These are phyloP conservation scores for Xylaria sp. DNA, from an alignment of 2,329 filamentous ascomycete species.

Conservation along the genomic window DNA sequence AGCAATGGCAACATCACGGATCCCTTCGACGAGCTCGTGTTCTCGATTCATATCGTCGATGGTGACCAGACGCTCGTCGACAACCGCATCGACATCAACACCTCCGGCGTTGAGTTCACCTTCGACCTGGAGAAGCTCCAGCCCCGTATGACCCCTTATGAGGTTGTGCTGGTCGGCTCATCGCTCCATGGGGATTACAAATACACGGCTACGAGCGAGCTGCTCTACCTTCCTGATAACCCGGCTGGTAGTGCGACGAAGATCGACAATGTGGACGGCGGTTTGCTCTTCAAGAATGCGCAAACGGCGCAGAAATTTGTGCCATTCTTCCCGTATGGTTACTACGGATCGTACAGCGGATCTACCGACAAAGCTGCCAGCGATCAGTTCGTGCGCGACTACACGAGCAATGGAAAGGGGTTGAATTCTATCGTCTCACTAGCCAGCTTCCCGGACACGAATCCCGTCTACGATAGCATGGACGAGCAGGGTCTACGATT, in stretches of 20 bases:
- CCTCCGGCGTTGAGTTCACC: slow-evolving; percentile 33
- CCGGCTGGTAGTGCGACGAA: slow-evolving; percentile 39
- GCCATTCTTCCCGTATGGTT: slow-evolving; percentile 42
- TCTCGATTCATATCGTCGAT: slow-evolving; percentile 35
- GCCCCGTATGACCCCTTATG: slow-evolving; percentile 36
- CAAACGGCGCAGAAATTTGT: slow-evolving; percentile 34
- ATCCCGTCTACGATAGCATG: slow-evolving; percentile 37
- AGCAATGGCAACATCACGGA: slow-evolving; percentile 18
- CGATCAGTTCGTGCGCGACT: slow-evolving; percentile 36
- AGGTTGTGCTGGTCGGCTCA: slow-evolving; percentile 36
- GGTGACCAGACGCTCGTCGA: slow-evolving; percentile 30
- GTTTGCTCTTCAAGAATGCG: slow-evolving; percentile 37
- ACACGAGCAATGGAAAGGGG: slow-evolving; percentile 35
- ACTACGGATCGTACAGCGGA: slow-evolving; percentile 40
- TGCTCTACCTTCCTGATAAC: slow-evolving; percentile 42
- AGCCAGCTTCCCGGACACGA: slow-evolving; percentile 36
- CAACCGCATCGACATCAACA: slow-evolving; percentile 33
- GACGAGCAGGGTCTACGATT: slow-evolving; percentile 36
- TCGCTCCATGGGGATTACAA: slow-evolving; percentile 30
- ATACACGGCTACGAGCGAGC: slow-evolving; percentile 35
- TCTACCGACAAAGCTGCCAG: slow-evolving; percentile 24
- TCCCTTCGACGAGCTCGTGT: slow-evolving; percentile 29
- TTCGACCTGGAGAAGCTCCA: slow-evolving; percentile 36
- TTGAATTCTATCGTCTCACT: slow-evolving; percentile 44
- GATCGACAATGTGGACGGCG: slow-evolving; percentile 42